Percentiles rank a stretch among this genome's conserved stretches.
Conservation (phyloP, 805 yeast genomes). For the Saccharomycopsis schoenii region DNA sequence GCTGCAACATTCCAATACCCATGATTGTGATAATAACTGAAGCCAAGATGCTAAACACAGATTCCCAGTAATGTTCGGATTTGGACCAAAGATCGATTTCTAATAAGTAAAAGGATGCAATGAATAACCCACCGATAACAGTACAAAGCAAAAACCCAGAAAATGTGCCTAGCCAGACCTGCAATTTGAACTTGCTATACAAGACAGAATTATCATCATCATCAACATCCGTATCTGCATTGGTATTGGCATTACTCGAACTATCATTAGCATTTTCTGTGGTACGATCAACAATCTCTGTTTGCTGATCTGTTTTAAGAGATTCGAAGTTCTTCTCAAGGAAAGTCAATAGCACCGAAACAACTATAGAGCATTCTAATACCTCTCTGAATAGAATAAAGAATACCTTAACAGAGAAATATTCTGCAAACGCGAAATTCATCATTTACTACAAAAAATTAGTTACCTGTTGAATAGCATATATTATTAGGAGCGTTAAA, state of each 20-base stretch:
- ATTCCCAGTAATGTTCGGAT: conserved; percentile 88
- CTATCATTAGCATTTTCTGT: neutral
- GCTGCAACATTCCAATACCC: conserved; percentile 76
- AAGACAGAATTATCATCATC: conserved; percentile 14
- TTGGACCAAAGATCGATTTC: conserved; percentile 83
- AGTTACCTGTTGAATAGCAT: no score
- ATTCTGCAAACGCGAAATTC: conserved; percentile 8
- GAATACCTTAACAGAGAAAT: conserved; percentile 38
- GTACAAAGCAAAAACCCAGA: conserved; percentile 62
- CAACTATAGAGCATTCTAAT: conserved; percentile 82
- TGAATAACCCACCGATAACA: conserved; percentile 62
- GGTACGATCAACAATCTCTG: neutral
- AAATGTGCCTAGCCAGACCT: conserved; percentile 76
- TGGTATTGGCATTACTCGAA: neutral
- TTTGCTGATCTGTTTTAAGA: neutral
- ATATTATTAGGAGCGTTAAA: no score
- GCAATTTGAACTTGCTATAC: conserved; percentile 38
- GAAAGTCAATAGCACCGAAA: conserved; percentile 85
- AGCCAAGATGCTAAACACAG: conserved; percentile 67
- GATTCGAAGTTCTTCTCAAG: conserved; percentile 46
- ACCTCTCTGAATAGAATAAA: conserved; percentile 90
- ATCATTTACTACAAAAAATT: neutral
- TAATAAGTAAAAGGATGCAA: conserved; percentile 58
- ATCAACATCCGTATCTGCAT: neutral
- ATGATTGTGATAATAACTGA: conserved; percentile 71